Evolutionary conservation across 768 basidiomycete species (phyloP), one percentile per base, ranked within the genome.

Genomic region (Russula sp.): DNA sequence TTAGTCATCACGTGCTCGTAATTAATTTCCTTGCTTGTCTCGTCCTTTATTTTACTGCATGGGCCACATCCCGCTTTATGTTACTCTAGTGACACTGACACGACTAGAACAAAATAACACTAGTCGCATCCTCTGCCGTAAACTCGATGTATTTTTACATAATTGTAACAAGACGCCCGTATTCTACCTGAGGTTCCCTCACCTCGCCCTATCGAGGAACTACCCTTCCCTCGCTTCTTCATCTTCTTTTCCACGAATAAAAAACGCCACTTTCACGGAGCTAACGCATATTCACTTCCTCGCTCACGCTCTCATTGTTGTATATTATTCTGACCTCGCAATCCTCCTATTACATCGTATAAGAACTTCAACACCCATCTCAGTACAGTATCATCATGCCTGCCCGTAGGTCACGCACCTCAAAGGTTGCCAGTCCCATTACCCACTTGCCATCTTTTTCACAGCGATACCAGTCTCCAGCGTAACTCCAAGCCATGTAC

Each of bases 341-440:
- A n/a, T 37, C 34, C 35, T 13, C 10, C 37, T 20, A 50, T 18
- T n/a, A 6, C 32, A 11, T 61, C 20, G 37, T 22, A 55, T 16
- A 27, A 27, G 27, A 62, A 35, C 42, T 27, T 39, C 18, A 63
- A 22, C 49, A 27, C 42, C 13, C 8, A 37, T 37, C 14, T 31
- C 52, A 53, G 32, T n/a, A 22, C 20, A 45, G 35, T n/a, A 61
- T 11, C 5, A 18, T 22, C 50, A 64, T 64, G 63, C 53, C 57
- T 42, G 18, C 57, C 10, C 20, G 63, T 64, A 64, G 13, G 57
- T 27, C 57, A 40, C 11, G 3, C 39, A 52, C 34, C 32, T 59
- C 47, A 6, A 32, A 18, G 16, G 45, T 48, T 48, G 20, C 52
- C 31, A 11, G 54, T 34, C 22, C 20, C 6, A 52, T 42, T 31